Conservation (phyloP, 306 rosid genomes). For the Malus orientalis region DNA sequence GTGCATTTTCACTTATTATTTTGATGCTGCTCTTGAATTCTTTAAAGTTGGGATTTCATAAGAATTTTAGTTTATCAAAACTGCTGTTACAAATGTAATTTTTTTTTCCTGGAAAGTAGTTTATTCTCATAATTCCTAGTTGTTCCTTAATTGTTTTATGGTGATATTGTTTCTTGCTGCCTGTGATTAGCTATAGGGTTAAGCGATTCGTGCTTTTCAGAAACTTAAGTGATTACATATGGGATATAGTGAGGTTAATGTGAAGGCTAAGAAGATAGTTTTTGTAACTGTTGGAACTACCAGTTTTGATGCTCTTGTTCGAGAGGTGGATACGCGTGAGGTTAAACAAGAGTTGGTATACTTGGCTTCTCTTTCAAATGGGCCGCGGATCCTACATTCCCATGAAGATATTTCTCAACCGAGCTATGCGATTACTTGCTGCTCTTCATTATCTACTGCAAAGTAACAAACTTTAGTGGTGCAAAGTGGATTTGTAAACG, state of each 20-base stretch:
- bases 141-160: not conserved
- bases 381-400: conserved; percentile 75
- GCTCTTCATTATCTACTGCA: too few species aligned
- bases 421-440: too few species aligned
- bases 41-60: not conserved
- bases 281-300: conserved; percentile 88
- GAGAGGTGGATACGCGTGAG: conserved; percentile 35
- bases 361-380: conserved; percentile 71
- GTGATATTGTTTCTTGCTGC: not conserved
- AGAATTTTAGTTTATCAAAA: too few species aligned
- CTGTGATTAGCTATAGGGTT: not conserved
- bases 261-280: conserved; percentile 26
- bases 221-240: not conserved
- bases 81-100: not conserved
- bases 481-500: too few species aligned
- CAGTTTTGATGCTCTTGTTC: conserved; percentile 68
- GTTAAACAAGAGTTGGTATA: conserved; percentile 55
- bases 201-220: not conserved
- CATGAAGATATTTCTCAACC: conserved; percentile 18
- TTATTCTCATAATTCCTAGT: not conserved
- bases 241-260: not conserved
- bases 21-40: not conserved
- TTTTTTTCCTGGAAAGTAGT: not conserved
- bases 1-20: not conserved
- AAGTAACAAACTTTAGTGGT: too few species aligned